Conservation (phyloP, 2,329 filamentous ascomycete genomes). For the Neurospora sp. region DNA sequence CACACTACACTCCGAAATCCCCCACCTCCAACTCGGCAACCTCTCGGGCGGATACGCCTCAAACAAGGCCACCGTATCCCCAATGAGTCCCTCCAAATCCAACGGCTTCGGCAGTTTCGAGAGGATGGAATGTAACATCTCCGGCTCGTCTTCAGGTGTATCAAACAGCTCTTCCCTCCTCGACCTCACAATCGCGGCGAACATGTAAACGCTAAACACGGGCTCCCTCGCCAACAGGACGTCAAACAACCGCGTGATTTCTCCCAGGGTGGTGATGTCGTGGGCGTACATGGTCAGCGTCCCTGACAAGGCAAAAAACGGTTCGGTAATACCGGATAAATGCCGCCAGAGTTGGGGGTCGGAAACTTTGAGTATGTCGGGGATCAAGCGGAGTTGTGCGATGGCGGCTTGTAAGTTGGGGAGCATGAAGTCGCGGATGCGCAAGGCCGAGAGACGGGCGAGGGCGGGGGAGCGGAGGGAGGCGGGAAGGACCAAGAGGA, state of each 20-base stretch:
- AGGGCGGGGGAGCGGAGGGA: slow-evolving; percentile 52
- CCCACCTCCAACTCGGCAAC: slow-evolving; percentile 58
- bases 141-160: slow-evolving; percentile 71
- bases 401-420: slow-evolving; percentile 74
- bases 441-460: slow-evolving; percentile 74
- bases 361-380: slow-evolving; percentile 35
- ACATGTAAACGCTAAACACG: slow-evolving; percentile 84
- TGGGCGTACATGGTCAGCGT: slow-evolving; percentile 95
- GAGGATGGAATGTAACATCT: slow-evolving; percentile 84
- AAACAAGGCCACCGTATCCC: slow-evolving; percentile 54
- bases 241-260: slow-evolving; percentile 87
- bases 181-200: slow-evolving; percentile 76
- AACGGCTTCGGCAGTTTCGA: slow-evolving; percentile 77
- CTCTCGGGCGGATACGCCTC: slow-evolving; percentile 59
- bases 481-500: slow-evolving; percentile 73
- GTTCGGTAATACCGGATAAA: slow-evolving; percentile 60
- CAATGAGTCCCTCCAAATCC: slow-evolving; percentile 69
- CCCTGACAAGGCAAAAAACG: slow-evolving; percentile 88
- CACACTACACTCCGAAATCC: slow-evolving; percentile 66
- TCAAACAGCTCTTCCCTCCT: slow-evolving; percentile 78
- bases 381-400: slow-evolving; percentile 78
- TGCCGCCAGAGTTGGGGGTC: slow-evolving; percentile 66
- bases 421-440: slow-evolving; percentile 97
- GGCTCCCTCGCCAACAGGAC: slow-evolving; percentile 80
- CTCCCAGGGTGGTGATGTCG: slow-evolving; percentile 80